Percentiles rank a stretch among this genome's conserved stretches.
Conservation (phyloP, 495 filamentous ascomycete genomes). For the Penicillium robsamsonii region DNA sequence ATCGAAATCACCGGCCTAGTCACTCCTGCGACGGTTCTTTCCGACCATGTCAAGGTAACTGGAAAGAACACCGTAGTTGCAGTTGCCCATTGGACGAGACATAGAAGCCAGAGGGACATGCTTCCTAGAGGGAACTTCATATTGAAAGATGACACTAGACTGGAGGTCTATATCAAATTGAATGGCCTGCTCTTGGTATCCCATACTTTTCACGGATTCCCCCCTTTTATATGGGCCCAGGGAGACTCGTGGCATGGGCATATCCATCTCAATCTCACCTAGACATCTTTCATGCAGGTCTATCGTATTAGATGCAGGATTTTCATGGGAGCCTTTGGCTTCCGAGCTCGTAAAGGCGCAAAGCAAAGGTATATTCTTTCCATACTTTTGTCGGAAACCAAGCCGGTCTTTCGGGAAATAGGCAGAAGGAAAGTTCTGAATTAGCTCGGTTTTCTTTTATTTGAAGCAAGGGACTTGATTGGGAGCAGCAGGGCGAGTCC, state of each 20-base stretch:
- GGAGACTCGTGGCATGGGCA: not conserved
- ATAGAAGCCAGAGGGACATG: constrained; percentile 14
- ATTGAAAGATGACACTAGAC: not conserved
- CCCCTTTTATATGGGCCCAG: not conserved
- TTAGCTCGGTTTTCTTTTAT: constrained; percentile 3
- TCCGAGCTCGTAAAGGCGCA: constrained; percentile 2
- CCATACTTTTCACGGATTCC: not conserved
- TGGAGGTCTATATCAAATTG: not conserved
- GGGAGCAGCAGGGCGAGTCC: not conserved
- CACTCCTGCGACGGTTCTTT: constrained; percentile 29
- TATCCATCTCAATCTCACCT: constrained; percentile 6
- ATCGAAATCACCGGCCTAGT: constrained; percentile 53
- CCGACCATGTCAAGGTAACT: constrained; percentile 33
- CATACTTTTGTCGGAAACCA: constrained; percentile 1
- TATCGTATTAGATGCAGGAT: not conserved
- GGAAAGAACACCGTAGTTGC: constrained; percentile 32
- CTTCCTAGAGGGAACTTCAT: constrained; percentile 14
- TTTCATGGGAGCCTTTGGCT: not conserved
- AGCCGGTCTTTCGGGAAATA: not conserved
- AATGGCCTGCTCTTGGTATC: not conserved
- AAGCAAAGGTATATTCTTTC: not conserved
- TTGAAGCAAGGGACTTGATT: constrained; percentile 2
- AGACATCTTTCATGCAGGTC: not conserved
- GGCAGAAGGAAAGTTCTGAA: not conserved
- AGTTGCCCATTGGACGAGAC: constrained; percentile 16